Evolutionary conservation across 2,329 filamentous ascomycete genomes (phyloP), one percentile per base, ranked within the genome.

Genomic region (Aspergillus eucalypticola): DNA sequence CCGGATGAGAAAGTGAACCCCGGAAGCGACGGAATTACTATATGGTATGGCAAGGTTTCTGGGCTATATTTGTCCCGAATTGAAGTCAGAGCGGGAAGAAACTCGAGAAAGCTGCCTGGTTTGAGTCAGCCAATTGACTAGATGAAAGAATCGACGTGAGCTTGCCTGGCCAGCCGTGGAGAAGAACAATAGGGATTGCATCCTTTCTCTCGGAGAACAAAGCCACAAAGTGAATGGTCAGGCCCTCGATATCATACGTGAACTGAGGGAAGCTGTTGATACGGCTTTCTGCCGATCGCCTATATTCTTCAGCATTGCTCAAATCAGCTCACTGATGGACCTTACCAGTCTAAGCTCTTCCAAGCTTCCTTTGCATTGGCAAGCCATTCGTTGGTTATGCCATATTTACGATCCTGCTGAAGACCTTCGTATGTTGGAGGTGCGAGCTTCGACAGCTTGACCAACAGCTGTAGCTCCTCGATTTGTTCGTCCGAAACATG

Each of bases 191-290:
- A 0, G 83, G 82, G 11, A 82, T 73, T 0, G 82, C 82, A 66
- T 80, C 75, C 8, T 72, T 52, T 10, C 75, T 80, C 57, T 76
- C 64, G 0, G 81, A 84, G 63, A 83, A 83, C 0, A 84, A 71
- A 3, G 78, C 82, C 2, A 76, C 69, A 63, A 84, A 84, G 66
- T 84, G 82, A 51, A 84, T 71, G 1, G 70, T 67, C 44, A 79
- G 50, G 27, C 80, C 78, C 17, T 77, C 73, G 50, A 84, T 73
- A 1, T 73, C 65, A 0, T 75, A 73, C 1, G 73, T 82, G 72
- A 78, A 85, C 61, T 85, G 82, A 2, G 82, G 82, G 39, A 82
- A 81, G 15, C 73, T 76, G 67, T 85, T 85, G 66, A 84, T 79
- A 21, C 76, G 74, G 46, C 75, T 66, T 64, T 78, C 73, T 1